Conservation (phyloP, 345 rosid genomes). For the Atalantia buxifolia region DNA sequence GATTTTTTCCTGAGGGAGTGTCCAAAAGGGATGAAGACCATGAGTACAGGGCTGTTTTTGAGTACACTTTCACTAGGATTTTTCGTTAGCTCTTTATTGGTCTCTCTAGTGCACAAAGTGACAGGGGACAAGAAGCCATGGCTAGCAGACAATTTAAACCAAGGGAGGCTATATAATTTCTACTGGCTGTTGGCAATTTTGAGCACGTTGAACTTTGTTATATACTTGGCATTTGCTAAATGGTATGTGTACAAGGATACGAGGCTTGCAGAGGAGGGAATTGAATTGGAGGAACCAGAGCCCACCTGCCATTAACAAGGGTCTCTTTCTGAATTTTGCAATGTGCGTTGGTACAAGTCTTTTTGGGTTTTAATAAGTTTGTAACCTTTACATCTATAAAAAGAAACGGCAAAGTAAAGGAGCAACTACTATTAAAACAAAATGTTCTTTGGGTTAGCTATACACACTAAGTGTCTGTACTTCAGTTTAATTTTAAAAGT, state of each 20-base stretch:
- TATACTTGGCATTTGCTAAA: constrained; percentile 58
- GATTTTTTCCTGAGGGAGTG: constrained; percentile 94
- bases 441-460: not conserved
- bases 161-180: constrained; percentile 74
- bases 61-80: constrained; percentile 89
- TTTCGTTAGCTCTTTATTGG: constrained; percentile 74
- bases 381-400: constrained; percentile 8
- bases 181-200: constrained; percentile 79
- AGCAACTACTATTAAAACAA: not conserved
- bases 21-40: constrained; percentile 98
- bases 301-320: constrained; percentile 31
- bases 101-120: constrained; percentile 63
- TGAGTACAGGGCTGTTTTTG: constrained; percentile 87
- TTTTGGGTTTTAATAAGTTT: not conserved
- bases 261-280: constrained; percentile 66
- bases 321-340: not conserved
- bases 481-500: not conserved
- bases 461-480: not conserved
- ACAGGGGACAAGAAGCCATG: constrained; percentile 56
- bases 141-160: constrained; percentile 81
- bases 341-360: not conserved
- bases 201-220: constrained; percentile 53
- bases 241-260: constrained; percentile 96
- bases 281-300: constrained; percentile 60
- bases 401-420: not conserved